Base-by-base conservation (phyloP, 2,329 filamentous ascomycete species). In the Fusarium mangiferae region DNA sequence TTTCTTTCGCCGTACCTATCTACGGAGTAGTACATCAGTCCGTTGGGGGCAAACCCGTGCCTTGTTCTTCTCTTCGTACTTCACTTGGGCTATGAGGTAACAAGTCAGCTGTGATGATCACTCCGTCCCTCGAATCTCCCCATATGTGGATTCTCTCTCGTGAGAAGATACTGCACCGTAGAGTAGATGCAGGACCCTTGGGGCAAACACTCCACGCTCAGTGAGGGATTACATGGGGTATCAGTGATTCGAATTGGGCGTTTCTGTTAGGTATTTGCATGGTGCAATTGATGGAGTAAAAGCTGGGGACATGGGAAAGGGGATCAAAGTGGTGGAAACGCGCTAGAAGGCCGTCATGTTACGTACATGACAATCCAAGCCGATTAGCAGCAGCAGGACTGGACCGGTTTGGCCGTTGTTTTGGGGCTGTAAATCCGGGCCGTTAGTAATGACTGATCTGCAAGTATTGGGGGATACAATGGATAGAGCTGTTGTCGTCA, bases 341-440 rank as follows among this genome's bases (percentile, higher is more conserved):
- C 66, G 52, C 63, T 54, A 77, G 68, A 76, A 75, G 66, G 38
- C 48, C 62, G 63, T 70, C 57, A 76, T 76, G 74, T 77, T 76
- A 77, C 75, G 72, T 77, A 77, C 74, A 61, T 54, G 57, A 42
- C 54, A 28, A 57, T 39, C 26, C 24, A 41, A 14, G 24, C 51
- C 51, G 26, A 55, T 18, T 30, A 28, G 26, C 51, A 55, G 14
- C 35, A 28, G 26, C 20, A n/a, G 18, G 61, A 61, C 45, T 41
- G 30, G 62, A 45, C 70, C 73, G 70, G 70, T 57, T 59, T 69
- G 66, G 51, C 63, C 70, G 59, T 72, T 52, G 52, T 70, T 63
- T 60, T 77, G 62, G 62, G 62, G 61, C 46, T 70, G 51, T 41
- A 17, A 30, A 55, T 71, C 65, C 70, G 75, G 74, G 54, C 72